Conservation (phyloP, 2,329 filamentous ascomycete genomes). For the Bertia moriformis region DNA sequence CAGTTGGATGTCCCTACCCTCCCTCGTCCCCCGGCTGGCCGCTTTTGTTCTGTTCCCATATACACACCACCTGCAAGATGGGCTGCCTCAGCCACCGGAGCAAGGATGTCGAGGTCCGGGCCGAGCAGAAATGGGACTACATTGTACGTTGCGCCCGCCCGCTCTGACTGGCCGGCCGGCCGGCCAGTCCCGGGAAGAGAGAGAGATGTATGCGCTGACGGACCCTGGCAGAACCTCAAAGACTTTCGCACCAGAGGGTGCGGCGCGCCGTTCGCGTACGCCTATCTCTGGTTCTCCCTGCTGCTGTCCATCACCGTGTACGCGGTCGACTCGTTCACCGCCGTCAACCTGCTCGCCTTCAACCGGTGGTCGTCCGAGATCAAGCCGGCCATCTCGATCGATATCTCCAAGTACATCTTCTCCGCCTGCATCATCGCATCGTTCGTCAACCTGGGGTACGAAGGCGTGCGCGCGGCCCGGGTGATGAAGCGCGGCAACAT, state of each 20-base stretch:
- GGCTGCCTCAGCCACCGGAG: slow-evolving; percentile 46
- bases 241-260: slow-evolving; percentile 80
- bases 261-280: slow-evolving; percentile 65
- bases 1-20: not conserved
- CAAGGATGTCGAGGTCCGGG: slow-evolving; percentile 50
- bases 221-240: slow-evolving; percentile 23
- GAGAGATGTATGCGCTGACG: not conserved
- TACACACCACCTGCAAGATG: slow-evolving; percentile 30
- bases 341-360: slow-evolving; percentile 78
- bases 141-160: slow-evolving; percentile 47
- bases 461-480: slow-evolving; percentile 64
- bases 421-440: slow-evolving; percentile 82
- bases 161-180: no score
- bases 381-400: slow-evolving; percentile 60
- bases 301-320: slow-evolving; percentile 73
- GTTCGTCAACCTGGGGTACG: slow-evolving; percentile 65
- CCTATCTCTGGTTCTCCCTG: slow-evolving; percentile 69
- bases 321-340: slow-evolving; percentile 80
- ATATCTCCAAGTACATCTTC: slow-evolving; percentile 88
- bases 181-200: not conserved
- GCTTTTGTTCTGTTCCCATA: no score
- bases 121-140: slow-evolving; percentile 90
- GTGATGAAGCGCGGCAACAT: slow-evolving; percentile 77
- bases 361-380: slow-evolving; percentile 79
- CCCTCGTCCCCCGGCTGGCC: not conserved